Base-by-base conservation (phyloP, 108 stramenopile genomes). In the Aurantiochytrium sp. region DNA sequence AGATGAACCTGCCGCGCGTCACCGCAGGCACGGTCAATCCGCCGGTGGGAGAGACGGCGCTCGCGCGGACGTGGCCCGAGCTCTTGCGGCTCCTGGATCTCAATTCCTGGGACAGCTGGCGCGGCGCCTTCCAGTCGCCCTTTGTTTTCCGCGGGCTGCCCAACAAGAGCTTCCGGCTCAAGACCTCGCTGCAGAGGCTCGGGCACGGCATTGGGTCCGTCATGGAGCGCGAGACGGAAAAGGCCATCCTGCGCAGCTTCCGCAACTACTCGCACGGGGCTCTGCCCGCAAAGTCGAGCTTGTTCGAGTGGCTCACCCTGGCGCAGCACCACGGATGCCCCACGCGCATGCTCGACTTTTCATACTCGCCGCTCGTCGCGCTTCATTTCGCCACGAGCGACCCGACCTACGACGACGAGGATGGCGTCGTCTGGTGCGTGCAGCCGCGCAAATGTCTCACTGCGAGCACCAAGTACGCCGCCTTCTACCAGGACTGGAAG, bases 301-400 rank as follows among this genome's bases (percentile, higher is more conserved):
- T 81, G 6, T 81, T 81, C 24, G 73, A 81, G 45, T 81, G 73
- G 73, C 3, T 81, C 19, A 81, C 73, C 1, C 3, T 81, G 39
- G 73, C 73, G 12, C 73, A 81, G 73, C 73, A 81, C 30, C 73
- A 81, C 45, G 73, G 73, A 12, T 81, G 73, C 24, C 73, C 73
- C 8, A 81, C 73, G 0, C 73, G 73, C 73, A 81, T 81, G 39
- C 73, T 81, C 0, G 73, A 81, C 45, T 81, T 81, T 42, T 48
- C 73, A 17, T 81, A 48, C 2, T 81, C 73, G 15, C 73, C 73
- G 12, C 24, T 81, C 12, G 45, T 81, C 30, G 73, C 42, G 42
- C 45, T 81, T 12, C 73, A 81, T 24, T 81, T 81, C 2, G 73
- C 73, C 45, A 48, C 42, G 1, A 81, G 73, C 42, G 73, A 81